These are phyloP conservation scores for Lasiosphaeria hispida DNA, from an alignment of 495 filamentous ascomycete species.

Conservation along the genomic window DNA sequence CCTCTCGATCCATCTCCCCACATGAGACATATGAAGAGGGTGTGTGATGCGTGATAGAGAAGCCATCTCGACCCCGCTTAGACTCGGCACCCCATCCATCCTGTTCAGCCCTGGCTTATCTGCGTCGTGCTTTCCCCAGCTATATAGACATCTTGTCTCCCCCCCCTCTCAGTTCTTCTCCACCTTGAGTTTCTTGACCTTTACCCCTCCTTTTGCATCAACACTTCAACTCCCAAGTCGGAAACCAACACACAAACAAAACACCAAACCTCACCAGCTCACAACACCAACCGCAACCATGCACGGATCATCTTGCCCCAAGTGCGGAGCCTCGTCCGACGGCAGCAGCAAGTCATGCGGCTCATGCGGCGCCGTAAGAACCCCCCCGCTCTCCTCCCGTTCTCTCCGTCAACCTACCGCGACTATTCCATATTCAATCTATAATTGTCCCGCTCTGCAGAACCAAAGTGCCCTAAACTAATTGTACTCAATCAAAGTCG, in stretches of 20 bases:
- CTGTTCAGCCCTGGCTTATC: too few species aligned
- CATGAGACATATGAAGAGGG: too few species aligned
- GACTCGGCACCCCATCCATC: too few species aligned
- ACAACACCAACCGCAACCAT: constrained; percentile 20
- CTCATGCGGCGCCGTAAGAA: constrained; percentile 49
- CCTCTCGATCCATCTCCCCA: too few species aligned
- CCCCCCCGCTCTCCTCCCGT: background rate
- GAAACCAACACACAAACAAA: background rate
- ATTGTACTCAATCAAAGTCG: constrained; percentile 5
- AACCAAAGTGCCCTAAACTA: background rate
- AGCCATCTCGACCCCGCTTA: too few species aligned
- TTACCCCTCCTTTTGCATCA: constrained; percentile 5
- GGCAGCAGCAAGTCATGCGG: constrained; percentile 45
- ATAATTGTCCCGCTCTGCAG: background rate
- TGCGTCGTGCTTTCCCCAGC: too few species aligned
- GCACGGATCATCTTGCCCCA: constrained; percentile 48
- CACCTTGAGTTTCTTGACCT: background rate
- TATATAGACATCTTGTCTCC: background rate
- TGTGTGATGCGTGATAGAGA: too few species aligned
- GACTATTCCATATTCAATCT: too few species aligned
- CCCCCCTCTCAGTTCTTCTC: background rate
- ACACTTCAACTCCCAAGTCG: background rate
- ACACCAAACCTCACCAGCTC: background rate
- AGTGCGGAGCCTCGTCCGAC: constrained; percentile 43
- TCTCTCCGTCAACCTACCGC: background rate